Base-by-base conservation (phyloP, 306 rosid genomes). In the Gynostemma pentaphyllum region DNA sequence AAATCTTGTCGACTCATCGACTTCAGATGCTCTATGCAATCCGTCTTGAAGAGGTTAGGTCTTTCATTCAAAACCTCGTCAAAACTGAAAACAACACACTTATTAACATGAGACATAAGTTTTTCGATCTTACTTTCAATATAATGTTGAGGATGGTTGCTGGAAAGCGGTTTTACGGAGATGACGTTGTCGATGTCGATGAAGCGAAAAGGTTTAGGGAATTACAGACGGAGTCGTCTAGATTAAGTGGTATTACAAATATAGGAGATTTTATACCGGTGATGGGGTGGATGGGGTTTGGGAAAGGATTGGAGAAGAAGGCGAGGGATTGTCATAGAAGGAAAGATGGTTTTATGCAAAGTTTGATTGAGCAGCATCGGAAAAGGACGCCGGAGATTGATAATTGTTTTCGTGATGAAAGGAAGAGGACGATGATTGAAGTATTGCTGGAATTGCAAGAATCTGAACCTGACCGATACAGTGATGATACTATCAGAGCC, bases 131-230 rank as follows among this genome's bases (percentile, higher is more conserved):
- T 15, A 68, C 70, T 9, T 76, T 64, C 0, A 79, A 75, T 59
- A 41, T 79, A 10, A 37, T 71, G 54, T 64, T 68, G 77, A 71
- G 70, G 50, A 68, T 75, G 83, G 65, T 75, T 22, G 78, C 56
- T 1, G 79, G 76, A 26, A 75, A 72, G 30, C 19, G 68, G 40
- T 71, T 56, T n/a, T 75, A 50, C 27, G 80, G 70, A 2, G 77
- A 67, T 11, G 29, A 45, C 2, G 68, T 44, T 30, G 71, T 40
- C 2, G 74, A 44, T 16, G 3, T 26, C 32, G 62, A 67, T 4
- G 77, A 71, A 60, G 76, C 74, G 1, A 54, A n/a, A 1, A 19
- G 13, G 67, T 75, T 72, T 19, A 32, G 64, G 9, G 56, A 69
- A 14, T 34, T 76, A 14, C 72, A 65, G 52, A 27, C 2, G 2